Percentiles rank a stretch among this genome's conserved stretches.
Conservation (phyloP, 2,329 filamentous ascomycete genomes). For the Zarea fungicola region DNA sequence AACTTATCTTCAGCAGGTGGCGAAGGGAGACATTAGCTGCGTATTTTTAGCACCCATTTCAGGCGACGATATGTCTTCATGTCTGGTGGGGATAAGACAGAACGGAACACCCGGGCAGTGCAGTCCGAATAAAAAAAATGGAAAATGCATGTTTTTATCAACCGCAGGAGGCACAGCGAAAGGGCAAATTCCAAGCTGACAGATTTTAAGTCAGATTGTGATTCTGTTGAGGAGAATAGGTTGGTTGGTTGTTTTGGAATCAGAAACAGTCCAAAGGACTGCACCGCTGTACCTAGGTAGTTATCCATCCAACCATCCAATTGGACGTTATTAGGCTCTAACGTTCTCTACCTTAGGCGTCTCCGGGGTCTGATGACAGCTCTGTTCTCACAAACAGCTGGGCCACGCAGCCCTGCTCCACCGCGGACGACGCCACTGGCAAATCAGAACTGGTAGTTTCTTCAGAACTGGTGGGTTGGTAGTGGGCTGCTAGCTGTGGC, state of each 20-base stretch:
- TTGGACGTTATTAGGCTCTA: background rate
- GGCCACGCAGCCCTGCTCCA: background rate
- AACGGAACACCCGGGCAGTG: too few species aligned
- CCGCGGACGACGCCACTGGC: background rate
- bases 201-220: too few species aligned
- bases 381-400: background rate
- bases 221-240: too few species aligned
- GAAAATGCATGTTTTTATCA: too few species aligned
- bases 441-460: background rate
- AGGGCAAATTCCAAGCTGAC: too few species aligned
- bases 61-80: background rate
- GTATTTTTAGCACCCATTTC: conserved; percentile 10
- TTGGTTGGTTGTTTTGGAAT: too few species aligned
- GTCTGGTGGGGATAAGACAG: background rate
- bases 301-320: too few species aligned
- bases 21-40: too few species aligned
- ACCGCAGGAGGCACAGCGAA: too few species aligned
- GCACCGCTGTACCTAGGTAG: too few species aligned
- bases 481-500: background rate
- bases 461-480: background rate
- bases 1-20: background rate
- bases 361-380: conserved; percentile 1
- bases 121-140: too few species aligned
- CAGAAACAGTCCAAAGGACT: too few species aligned
- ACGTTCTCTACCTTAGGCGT: background rate